Conservation (phyloP, 1,139 yeast genomes). For the Nakaseomyces glabratus region DNA sequence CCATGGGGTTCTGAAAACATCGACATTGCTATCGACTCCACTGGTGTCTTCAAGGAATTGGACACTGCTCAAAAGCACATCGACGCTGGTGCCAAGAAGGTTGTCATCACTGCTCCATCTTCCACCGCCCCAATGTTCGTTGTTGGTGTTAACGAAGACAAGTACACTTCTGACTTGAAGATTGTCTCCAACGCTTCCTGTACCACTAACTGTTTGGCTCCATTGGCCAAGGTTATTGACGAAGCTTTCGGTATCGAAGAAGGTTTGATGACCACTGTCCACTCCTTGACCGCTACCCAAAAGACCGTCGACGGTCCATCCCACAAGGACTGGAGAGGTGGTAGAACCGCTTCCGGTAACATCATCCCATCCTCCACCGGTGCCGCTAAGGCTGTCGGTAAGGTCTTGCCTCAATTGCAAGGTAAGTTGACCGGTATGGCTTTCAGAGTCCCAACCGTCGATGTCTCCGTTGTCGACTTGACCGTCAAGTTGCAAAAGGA, state of each 20-base stretch:
- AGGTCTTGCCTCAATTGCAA: constrained; percentile 76
- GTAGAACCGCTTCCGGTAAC: constrained; percentile 88
- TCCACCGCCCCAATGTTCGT: constrained; percentile 86
- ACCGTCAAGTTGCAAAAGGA: constrained; percentile 61
- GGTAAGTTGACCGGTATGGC: constrained; percentile 89
- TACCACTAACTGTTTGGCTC: constrained; percentile 87
- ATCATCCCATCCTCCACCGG: constrained; percentile 85
- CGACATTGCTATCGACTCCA: constrained; percentile 75
- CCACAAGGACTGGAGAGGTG: constrained; percentile 94
- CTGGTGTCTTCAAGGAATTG: constrained; percentile 75
- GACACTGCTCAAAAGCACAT: constrained; percentile 78
- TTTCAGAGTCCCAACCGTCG: constrained; percentile 82
- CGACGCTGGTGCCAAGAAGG: constrained; percentile 85
- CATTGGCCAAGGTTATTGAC: constrained; percentile 75
- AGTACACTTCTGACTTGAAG: constrained; percentile 62
- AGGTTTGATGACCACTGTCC: constrained; percentile 87
- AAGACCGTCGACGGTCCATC: constrained; percentile 91
- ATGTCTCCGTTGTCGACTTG: constrained; percentile 73
- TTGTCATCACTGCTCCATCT: constrained; percentile 79
- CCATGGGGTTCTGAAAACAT: constrained; percentile 79
- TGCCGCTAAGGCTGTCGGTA: constrained; percentile 90
- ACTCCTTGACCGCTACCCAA: constrained; percentile 83
- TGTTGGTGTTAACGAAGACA: constrained; percentile 72
- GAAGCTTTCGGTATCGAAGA: constrained; percentile 74
- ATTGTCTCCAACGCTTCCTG: constrained; percentile 81